These are phyloP conservation scores for Russula vinacea DNA, from an alignment of 768 basidiomycete species.

Conservation along the genomic window DNA sequence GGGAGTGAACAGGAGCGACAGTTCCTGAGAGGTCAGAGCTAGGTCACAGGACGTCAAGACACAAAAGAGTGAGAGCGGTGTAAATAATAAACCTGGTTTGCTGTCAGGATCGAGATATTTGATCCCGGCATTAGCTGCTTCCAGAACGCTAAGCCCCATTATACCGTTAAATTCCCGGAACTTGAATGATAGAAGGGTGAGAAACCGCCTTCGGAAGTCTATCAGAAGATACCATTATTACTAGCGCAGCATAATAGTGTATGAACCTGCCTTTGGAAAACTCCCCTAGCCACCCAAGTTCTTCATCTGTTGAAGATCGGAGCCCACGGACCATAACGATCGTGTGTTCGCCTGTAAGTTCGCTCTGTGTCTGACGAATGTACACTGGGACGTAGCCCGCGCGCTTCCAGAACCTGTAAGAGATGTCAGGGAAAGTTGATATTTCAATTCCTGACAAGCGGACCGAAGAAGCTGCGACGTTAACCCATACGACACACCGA, in stretches of 20 bases:
- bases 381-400: conserved; percentile 90
- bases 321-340: conserved; percentile 93
- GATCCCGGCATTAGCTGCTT: conserved; percentile 68
- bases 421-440: conserved; percentile 13
- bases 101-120: conserved; percentile 45
- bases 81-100: conserved; percentile 37
- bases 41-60: conserved; percentile 38
- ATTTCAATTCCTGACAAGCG: conserved; percentile 24
- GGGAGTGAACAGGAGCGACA: conserved; percentile 69
- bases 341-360: conserved; percentile 94
- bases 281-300: conserved; percentile 80
- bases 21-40: conserved; percentile 50
- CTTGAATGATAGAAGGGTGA: conserved; percentile 86
- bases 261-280: conserved; percentile 70
- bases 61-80: conserved; percentile 6
- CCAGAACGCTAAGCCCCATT: conserved; percentile 81
- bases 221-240: conserved; percentile 5
- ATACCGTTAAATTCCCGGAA: conserved; percentile 93
- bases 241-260: not conserved
- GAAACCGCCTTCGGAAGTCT: conserved; percentile 93
- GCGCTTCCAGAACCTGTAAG: conserved; percentile 86
- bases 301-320: conserved; percentile 58
- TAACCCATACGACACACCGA: conserved; percentile 95
- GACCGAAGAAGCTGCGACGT: conserved; percentile 80
- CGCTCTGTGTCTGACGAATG: conserved; percentile 88